A percentile compares a stretch with the other conserved stretches of the same genome.
Conservation (phyloP, 164 flowering plant species). For the Malania oleifera region DNA sequence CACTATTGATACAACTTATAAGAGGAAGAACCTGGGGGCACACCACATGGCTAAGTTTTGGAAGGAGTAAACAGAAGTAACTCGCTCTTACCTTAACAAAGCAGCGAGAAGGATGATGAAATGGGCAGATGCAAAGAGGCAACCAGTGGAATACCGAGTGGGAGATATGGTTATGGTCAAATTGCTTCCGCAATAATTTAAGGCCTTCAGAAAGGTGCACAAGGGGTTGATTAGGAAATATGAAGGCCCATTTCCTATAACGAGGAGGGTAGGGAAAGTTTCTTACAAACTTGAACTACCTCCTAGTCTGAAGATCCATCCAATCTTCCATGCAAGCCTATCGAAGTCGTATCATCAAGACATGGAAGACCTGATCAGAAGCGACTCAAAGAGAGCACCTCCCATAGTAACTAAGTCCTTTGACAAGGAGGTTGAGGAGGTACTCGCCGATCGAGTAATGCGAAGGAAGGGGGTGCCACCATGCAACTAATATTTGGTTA, state of each 20-base stretch:
- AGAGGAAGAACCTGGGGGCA: no score
- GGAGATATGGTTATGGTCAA: constrained; percentile 4
- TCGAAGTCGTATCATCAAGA: neutral
- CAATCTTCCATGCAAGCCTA: neutral
- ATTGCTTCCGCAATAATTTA: neutral
- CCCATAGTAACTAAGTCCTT: no score
- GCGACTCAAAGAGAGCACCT: neutral
- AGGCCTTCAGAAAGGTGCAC: neutral
- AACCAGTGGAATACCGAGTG: neutral
- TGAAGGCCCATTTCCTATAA: neutral
- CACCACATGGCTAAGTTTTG: no score
- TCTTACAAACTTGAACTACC: neutral
- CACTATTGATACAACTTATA: neutral
- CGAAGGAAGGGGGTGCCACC: no score
- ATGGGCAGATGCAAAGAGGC: constrained; percentile 1
- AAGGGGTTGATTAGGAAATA: neutral
- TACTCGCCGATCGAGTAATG: no score
- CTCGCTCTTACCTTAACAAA: constrained; percentile 1
- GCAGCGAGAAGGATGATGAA: constrained; percentile 5
- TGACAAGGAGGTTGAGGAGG: no score
- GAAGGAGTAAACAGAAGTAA: neutral
- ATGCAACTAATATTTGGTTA: no score
- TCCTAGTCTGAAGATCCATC: neutral
- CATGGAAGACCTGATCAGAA: neutral
- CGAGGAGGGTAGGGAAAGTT: neutral